Base-by-base conservation (phyloP, 2,329 filamentous ascomycete genomes). In the Blastomyces gilchristii region DNA sequence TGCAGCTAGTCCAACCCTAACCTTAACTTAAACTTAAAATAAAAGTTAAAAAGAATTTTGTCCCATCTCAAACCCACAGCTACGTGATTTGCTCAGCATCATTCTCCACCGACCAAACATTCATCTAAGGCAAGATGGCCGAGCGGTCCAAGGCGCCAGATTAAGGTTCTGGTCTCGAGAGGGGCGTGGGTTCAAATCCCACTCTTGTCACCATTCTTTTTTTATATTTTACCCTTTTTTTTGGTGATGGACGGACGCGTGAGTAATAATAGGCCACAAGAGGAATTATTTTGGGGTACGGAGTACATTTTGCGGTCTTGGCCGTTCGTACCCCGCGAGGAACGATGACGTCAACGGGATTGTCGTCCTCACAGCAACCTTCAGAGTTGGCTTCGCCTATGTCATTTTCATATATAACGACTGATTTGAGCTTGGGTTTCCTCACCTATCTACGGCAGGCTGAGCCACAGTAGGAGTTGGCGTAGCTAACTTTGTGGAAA, bases 111-210 rank as follows among this genome's bases (percentile, higher is more conserved):
- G 12, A 8, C 7, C 3, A 37, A 37, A 5, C 0, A 34, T 22
- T 18, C 3, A 54, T 34, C 14, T 2, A 34, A 31, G 50, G 50
- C 50, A 53, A 53, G 50, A 56, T 56, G 52, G 53, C 53, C 53
- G 53, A 56, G 53, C 53, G 53, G 53, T 56, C 52, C 31, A 56
- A 56, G 53, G 53, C 53, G 53, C 53, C 53, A 56, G 53, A 56
- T 56, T 56, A 56, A 56, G 53, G 53, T 56, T 56, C 53, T 56
- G 53, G 53, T 56, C 53, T 56, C 53, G 53, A 56, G 39, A 56
- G 53, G 53, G 53, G 53, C 53, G 53, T 56, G 53, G 53, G 53
- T 56, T 56, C 53, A 31, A 56, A 39, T 56, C 53, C 53, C 53
- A 56, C 53, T 56, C 53, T 56, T 39, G 53, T 56, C 53, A 56